Evolutionary conservation across 1,139 yeast species (phyloP), one percentile per base, ranked within the genome.

Genomic region (Candida freyschussii): DNA sequence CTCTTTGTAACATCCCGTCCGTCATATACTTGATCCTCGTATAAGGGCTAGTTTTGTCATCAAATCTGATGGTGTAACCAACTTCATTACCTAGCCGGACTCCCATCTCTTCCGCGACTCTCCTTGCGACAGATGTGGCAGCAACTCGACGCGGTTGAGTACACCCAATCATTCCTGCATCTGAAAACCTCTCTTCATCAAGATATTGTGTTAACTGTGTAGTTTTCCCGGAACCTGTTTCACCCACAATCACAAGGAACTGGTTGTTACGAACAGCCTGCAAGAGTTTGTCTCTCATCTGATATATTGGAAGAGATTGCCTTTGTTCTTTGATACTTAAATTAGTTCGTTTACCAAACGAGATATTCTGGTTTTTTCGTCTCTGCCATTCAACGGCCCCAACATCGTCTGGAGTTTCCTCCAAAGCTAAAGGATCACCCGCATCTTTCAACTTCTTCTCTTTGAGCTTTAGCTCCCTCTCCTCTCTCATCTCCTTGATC

Each of bases 161-260:
- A 52, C 81, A 75, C 1, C 85, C 86, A 26, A 84, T 71, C 29
- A 73, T 64, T 0, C 72, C 73, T 28, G 56, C 52, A 17, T 60
- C 49, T 2, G 87, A 67, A 47, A 76, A 84, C 0, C 95, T 95
- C 13, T 81, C 86, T 52, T 87, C 96, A 40, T 77, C 72, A 11
- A 91, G 63, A 53, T 80, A 82, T 57, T 91, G 98, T 0, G 97
- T 87, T 20, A 91, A 63, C 58, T 91, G 98, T 0, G 98, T 91
- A 1, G 97, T 87, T 56, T 91, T 91, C 48, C 98, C 98, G 1
- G 96, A 84, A 27, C 98, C 98, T 0, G 98, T 91, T 54, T 91
- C 98, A 40, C 98, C 98, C 25, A 91, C 96, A 17, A 91, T 81
- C 26, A 91, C 82, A 24, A 87, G 55, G 13, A 87, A 80, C 53